Percentiles rank a stretch among this genome's conserved stretches.
Conservation (phyloP, 2,329 filamentous ascomycete species). For the Colletotrichum lini region DNA sequence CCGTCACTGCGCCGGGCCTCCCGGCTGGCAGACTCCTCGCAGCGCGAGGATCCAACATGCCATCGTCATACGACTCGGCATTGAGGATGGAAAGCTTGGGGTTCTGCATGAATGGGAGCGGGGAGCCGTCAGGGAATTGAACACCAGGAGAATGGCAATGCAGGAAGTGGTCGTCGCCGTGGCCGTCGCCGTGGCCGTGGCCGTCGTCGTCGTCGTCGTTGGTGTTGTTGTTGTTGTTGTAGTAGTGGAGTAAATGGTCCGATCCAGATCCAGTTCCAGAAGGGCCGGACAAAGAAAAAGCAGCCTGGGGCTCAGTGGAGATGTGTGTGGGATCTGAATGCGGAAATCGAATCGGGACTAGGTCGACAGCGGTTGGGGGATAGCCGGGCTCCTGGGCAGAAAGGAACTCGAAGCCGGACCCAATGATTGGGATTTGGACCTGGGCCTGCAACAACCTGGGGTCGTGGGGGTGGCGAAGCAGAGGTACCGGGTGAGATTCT, state of each 20-base stretch:
- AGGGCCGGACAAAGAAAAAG: slow-evolving; percentile 14
- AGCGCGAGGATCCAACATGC: slow-evolving; percentile 44
- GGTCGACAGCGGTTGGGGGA: slow-evolving; percentile 13
- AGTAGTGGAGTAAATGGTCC: slow-evolving; percentile 12
- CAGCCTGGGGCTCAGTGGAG: slow-evolving; percentile 10
- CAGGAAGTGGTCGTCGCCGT: slow-evolving; percentile 6
- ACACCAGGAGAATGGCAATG: slow-evolving; percentile 18
- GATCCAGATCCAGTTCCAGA: slow-evolving; percentile 2
- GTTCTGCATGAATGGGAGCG: slow-evolving; percentile 47
- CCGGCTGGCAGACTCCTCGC: slow-evolving; percentile 41
- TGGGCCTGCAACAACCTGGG: slow-evolving; percentile 41
- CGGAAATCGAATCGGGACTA: slow-evolving; percentile 32
- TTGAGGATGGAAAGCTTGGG: slow-evolving; percentile 59
- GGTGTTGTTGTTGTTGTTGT: slow-evolving; percentile 12
- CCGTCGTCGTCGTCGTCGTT: too few species aligned
- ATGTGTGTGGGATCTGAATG: slow-evolving; percentile 3
- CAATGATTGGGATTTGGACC: slow-evolving; percentile 17
- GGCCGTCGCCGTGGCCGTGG: too few species aligned
- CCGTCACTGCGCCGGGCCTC: slow-evolving; percentile 32
- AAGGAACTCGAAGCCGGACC: slow-evolving; percentile 9
- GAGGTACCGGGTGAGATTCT: slow-evolving; percentile 5
- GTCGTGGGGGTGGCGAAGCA: slow-evolving; percentile 42
- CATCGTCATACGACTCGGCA: slow-evolving; percentile 62
- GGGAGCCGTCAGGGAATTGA: slow-evolving; percentile 26
- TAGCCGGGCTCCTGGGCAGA: slow-evolving; percentile 15